Evolutionary conservation across 257 asterid species (phyloP), one percentile per base, ranked within the genome.

Genomic region (Gentiana dahurica): DNA sequence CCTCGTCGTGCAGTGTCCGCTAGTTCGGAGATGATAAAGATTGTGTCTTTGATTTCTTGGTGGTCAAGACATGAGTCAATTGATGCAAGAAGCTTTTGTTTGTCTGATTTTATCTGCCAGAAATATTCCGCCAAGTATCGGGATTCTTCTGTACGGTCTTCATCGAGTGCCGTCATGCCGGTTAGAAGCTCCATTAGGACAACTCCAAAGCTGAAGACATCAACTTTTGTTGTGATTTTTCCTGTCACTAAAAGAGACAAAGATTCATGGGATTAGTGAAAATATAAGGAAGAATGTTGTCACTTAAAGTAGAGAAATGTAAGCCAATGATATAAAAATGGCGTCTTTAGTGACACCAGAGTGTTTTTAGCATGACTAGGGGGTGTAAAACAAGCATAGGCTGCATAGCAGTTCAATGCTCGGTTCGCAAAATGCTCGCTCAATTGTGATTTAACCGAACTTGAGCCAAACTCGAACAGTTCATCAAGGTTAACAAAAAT

Each of bases 1-100:
- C 54, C 91, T 75, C 0, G 81, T 71, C 1, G 95, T 87, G 80
- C 95, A 87, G 49, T 87, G 91, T 11, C 95, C 86, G 95, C 91
- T 57, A 87, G 65, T 34, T 75, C 81, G 5, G 86, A 85, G 12
- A 81, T 55, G 0, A 64, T 36, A 62, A 51, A 71, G 59, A 87
- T 74, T n/a, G 75, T 79, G 11, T 77, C 79, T 4, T 54, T 62
- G 50, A 58, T 70, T 41, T 75, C 86, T n/a, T n/a, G n/a, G 35
- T 69, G 72, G 6, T 73, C 70, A 8, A 87, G 81, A 46, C 84
- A 72, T 12, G 85, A 83, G 54, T 83, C 94, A 7, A 83, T 39
- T 12, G 88, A 70, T 49, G 84, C 84, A 43, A 79, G 70, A 12
- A 83, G 79, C 7, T 38, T 58, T 33, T 62, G 67, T 60, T 61